Evolutionary conservation across 1,284 basidiomycete species (phyloP).

Genomic region (Uromyces viciae-fabae): DNA sequence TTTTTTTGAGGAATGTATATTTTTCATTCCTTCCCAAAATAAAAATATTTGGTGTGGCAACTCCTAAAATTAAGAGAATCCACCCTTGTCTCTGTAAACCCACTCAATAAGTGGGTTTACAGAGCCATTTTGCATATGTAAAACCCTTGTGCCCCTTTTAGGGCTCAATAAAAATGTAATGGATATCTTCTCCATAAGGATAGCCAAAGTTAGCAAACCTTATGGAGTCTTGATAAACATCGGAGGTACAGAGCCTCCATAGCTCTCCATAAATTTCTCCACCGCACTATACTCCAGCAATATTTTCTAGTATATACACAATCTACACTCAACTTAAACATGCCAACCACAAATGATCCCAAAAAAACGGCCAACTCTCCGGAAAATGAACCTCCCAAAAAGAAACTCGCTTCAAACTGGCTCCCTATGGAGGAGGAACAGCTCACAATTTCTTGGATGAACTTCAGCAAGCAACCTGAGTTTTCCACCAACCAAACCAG

Average conservation of each 20-base stretch:
- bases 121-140: background rate
- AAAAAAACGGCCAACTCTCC: background rate
- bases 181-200: background rate
- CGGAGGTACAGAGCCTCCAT: too few species aligned
- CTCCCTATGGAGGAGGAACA: background rate
- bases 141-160: background rate
- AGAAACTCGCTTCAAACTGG: background rate
- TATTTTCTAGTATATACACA: background rate
- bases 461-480: background rate
- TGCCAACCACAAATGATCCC: background rate
- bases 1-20: too few species aligned
- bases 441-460: background rate
- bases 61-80: too few species aligned
- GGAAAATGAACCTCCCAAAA: background rate
- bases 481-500: background rate
- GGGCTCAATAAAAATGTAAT: background rate
- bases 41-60: too few species aligned
- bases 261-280: too few species aligned
- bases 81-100: too few species aligned
- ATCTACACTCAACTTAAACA: background rate
- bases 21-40: too few species aligned
- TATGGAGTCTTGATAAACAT: background rate
- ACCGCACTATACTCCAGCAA: too few species aligned
- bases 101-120: background rate
- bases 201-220: background rate